Conservation (phyloP, 495 filamentous ascomycete species). For the Podospora tetraspora region DNA sequence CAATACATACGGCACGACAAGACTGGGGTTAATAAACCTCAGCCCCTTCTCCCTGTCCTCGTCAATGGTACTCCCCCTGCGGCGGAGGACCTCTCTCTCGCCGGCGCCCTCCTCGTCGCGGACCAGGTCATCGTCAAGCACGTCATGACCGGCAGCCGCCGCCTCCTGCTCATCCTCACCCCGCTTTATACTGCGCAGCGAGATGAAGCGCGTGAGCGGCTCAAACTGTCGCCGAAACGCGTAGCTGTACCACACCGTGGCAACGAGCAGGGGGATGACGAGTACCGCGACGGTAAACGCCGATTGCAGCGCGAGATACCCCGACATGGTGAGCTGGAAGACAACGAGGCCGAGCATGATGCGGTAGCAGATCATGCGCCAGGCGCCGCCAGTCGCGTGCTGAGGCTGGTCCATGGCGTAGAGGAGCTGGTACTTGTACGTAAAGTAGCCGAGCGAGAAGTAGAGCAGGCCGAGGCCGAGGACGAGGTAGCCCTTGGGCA, state of each 20-base stretch:
- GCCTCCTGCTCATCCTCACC: conserved; percentile 35
- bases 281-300: conserved; percentile 66
- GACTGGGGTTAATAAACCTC: conserved; percentile 68
- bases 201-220: conserved; percentile 86
- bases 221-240: conserved; percentile 70
- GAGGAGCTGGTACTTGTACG: conserved; percentile 95
- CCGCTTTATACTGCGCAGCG: conserved; percentile 72
- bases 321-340: conserved; percentile 88
- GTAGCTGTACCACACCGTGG: conserved; percentile 80
- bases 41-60: conserved; percentile 60
- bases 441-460: conserved; percentile 83
- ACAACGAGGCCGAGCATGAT: conserved; percentile 76
- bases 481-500: conserved; percentile 76
- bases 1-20: conserved; percentile 56
- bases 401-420: conserved; percentile 98
- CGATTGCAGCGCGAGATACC: conserved; percentile 68
- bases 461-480: conserved; percentile 80
- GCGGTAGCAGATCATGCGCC: conserved; percentile 92
- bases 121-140: conserved; percentile 36
- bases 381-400: conserved; percentile 88
- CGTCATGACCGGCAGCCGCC: conserved; percentile 27
- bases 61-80: conserved; percentile 51
- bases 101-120: conserved; percentile 25
- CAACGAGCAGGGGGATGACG: conserved; percentile 67
- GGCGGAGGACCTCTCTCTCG: conserved; percentile 30